Conservation (phyloP, 2,329 filamentous ascomycete species). For the Lasiodiplodia sp. region DNA sequence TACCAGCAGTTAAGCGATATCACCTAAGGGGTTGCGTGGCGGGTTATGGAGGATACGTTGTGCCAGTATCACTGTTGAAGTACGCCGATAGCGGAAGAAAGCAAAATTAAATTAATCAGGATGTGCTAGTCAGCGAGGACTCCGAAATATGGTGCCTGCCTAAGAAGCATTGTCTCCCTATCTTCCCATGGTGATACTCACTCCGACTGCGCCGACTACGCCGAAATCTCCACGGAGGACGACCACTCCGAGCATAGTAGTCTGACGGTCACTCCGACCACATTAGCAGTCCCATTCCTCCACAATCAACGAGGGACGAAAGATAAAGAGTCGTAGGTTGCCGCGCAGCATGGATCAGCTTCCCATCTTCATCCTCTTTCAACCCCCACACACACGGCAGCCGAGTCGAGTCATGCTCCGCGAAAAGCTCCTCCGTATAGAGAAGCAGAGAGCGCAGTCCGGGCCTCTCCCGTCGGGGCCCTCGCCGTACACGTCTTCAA, state of each 20-base stretch:
- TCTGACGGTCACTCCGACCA: not conserved
- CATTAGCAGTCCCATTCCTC: not conserved
- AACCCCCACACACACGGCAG: not conserved
- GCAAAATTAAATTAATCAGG: too few species aligned
- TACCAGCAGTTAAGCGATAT: too few species aligned
- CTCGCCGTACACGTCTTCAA: conserved; percentile 2
- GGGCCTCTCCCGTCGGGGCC: not conserved
- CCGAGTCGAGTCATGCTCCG: not conserved
- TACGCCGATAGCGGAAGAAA: too few species aligned
- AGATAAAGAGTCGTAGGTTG: not conserved
- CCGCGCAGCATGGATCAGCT: too few species aligned
- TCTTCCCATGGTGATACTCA: not conserved
- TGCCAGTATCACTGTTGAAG: too few species aligned
- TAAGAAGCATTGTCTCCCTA: too few species aligned
- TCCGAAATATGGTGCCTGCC: too few species aligned
- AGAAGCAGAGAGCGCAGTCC: not conserved
- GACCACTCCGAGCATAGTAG: not conserved
- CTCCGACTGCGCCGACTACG: conserved; percentile 15
- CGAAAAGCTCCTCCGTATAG: not conserved
- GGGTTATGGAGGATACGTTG: too few species aligned
- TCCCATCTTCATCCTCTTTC: too few species aligned
- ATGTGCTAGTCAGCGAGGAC: too few species aligned
- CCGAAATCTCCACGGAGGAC: not conserved
- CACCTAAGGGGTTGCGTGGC: too few species aligned
- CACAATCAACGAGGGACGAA: not conserved